A percentile compares a stretch with the other conserved stretches of the same genome.
Evolutionary conservation across 352 stramenopile species (phyloP).

Genomic region (Phytophthora cajani): DNA sequence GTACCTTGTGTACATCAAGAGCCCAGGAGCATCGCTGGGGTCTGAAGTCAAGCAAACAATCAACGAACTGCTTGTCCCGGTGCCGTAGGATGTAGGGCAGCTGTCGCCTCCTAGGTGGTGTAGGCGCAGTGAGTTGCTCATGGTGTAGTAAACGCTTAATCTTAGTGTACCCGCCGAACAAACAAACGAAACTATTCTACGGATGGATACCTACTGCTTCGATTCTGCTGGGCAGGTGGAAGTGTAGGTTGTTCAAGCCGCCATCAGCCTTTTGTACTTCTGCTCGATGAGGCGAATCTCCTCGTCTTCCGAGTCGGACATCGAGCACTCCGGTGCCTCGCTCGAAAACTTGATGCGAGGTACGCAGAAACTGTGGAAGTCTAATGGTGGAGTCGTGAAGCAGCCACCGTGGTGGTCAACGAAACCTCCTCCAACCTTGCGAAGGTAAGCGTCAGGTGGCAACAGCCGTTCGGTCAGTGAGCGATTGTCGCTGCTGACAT

Average conservation of each 20-base stretch:
- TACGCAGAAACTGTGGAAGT: constrained; percentile 80
- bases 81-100: constrained; percentile 14
- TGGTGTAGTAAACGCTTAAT: constrained; percentile 23
- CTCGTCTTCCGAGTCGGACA: constrained; percentile 80
- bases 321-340: constrained; percentile 32
- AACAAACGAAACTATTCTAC: constrained; percentile 9
- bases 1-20: constrained; percentile 77
- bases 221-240: not conserved
- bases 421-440: constrained; percentile 47
- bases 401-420: constrained; percentile 59
- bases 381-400: constrained; percentile 53
- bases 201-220: constrained; percentile 3
- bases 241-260: constrained; percentile 27
- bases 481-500: constrained; percentile 16
- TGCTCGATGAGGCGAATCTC: constrained; percentile 79
- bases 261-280: constrained; percentile 70
- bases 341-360: constrained; percentile 73
- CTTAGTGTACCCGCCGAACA: constrained; percentile 30
- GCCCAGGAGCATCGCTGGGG: constrained; percentile 19
- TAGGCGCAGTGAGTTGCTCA: not conserved
- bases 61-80: constrained; percentile 36
- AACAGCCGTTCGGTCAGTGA: constrained; percentile 38
- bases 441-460: constrained; percentile 55
- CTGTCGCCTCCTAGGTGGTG: not conserved
- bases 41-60: constrained; percentile 27